Evolutionary conservation across 352 stramenopile species (phyloP), one percentile per base, ranked within the genome.

Genomic region (Pythium guiyangense): DNA sequence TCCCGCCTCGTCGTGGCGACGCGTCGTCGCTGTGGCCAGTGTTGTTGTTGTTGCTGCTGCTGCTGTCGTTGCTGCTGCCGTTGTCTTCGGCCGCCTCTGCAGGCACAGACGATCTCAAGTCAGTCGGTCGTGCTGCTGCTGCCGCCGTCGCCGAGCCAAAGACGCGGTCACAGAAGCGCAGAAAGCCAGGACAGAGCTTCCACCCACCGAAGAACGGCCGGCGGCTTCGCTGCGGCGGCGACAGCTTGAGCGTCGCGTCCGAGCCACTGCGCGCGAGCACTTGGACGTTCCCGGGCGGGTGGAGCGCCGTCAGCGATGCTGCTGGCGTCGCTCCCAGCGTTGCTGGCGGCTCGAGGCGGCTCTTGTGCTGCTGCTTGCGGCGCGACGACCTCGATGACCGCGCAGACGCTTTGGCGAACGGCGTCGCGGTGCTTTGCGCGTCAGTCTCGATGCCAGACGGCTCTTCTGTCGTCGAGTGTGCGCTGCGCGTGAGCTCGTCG

Each of bases 101-200:
- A 57, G 40, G 31, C 18, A 37, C 12, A 57, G 49, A 52, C 2
- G 39, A 34, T 48, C 26, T 31, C 22, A 48, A 26, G 37, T 53
- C 49, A 43, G 49, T 52, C 42, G 49, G 26, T 6, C 18, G 39
- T n/a, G 44, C 39, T 12, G 40, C n/a, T 31, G 48, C 37, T 12
- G 40, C 27, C 26, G 48, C 39, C 8, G 40, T 20, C 26, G 48
- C 39, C 8, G 67, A 60, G 27, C 69, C 66, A 43, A 90, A 82
- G 57, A 77, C 81, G n/a, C 77, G 77, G 35, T 86, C 75, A 43
- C 77, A 88, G 49, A 90, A 80, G 48, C 77, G 77, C 27, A 87
- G 57, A 37, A 90, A 81, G n/a, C 77, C 79, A 22, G 79, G 77
- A 53, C 77, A 90, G 35, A 90, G 73, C 31, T 82, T 77, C 59